Base-by-base conservation (phyloP, 768 basidiomycete genomes). In the Amanita subjunquillea region DNA sequence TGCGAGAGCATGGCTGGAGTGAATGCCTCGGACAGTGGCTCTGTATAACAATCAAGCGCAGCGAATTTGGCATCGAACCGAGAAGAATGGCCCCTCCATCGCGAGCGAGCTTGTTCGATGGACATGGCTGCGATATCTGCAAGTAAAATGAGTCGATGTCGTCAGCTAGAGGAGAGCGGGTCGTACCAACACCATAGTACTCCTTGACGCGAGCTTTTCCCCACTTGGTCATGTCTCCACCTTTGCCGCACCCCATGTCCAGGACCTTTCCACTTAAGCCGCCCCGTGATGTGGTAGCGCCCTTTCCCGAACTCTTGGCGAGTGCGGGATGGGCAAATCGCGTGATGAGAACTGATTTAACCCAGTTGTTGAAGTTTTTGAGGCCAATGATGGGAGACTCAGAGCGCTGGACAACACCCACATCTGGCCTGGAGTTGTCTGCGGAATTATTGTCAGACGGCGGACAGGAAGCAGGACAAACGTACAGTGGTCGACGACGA, bases 291-390 rank as follows among this genome's bases (percentile, higher is more conserved):
- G 66, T 63, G 23, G 60, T 56, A 29, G 41, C n/a, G 30, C 56
- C 54, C 30, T 49, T 58, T 57, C 54, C 58, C 54, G 59, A 66
- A 50, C 72, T 73, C 40, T 67, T 65, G 32, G 72, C 66, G 36
- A 91, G 74, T 30, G 73, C 83, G 2, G 86, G 83, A 63, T 85
- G 83, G 0, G 87, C 88, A 61, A 90, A 96, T 49, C 87, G 87
- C 7, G 87, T 84, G 62, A 99, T 96, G 56, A 98, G 76, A 15
- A 98, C 94, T 8, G 91, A 92, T 67, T 99, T 99, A 59, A 98
- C 87, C 96, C 96, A 99, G 71, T 99, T 99, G 71, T 99, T 99
- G 72, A 98, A 99, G 64, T 79, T 87, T 68, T 96, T 97, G 51
- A 99, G 79, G 36, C 96, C 96, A 51, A 96, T 91, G 60, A 98